Conservation (phyloP, 352 stramenopile genomes). For the Phytophthora europaea region DNA sequence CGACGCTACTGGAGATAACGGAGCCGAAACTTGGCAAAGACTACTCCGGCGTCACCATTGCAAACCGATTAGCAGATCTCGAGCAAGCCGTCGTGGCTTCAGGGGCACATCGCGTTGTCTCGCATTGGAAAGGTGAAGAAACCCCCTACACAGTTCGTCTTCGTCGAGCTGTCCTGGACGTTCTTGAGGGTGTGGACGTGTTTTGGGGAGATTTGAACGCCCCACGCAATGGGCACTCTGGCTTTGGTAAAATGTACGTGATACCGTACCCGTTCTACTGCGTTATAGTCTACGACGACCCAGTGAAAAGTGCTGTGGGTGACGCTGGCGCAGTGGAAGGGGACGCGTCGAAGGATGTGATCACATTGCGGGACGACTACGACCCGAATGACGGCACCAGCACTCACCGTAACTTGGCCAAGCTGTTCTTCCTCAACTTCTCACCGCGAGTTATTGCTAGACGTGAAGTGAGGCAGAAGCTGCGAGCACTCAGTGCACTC, state of each 20-base stretch:
- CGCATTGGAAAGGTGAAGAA: slow-evolving; percentile 39
- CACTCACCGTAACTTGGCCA: slow-evolving; percentile 29
- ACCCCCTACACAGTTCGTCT: slow-evolving; percentile 29
- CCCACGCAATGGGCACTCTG: slow-evolving; percentile 16
- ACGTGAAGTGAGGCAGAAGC: slow-evolving; percentile 35
- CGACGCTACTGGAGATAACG: slow-evolving; percentile 28
- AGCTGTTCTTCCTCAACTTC: slow-evolving; percentile 36
- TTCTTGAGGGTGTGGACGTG: slow-evolving; percentile 51
- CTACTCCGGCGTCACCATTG: slow-evolving; percentile 12
- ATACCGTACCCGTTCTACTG: slow-evolving; percentile 51
- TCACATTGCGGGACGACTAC: slow-evolving; percentile 33
- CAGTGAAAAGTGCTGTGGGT: not conserved
- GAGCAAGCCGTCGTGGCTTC: slow-evolving; percentile 32
- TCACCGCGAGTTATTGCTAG: slow-evolving; percentile 19
- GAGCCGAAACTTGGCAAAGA: slow-evolving; percentile 16
- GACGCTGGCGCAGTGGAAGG: not conserved
- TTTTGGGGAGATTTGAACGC: slow-evolving; percentile 24
- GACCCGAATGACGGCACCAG: slow-evolving; percentile 1
- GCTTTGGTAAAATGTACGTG: slow-evolving; percentile 54
- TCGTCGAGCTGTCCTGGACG: slow-evolving; percentile 22
- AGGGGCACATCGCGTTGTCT: slow-evolving; percentile 33
- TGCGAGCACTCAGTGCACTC: slow-evolving; percentile 33
- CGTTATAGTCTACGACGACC: slow-evolving; percentile 51
- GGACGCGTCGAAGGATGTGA: slow-evolving; percentile 29
- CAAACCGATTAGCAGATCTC: slow-evolving; percentile 34